Evolutionary conservation across 495 filamentous ascomycete genomes (phyloP), one percentile per base, ranked within the genome.

Genomic region (Aspergillus haitiensis): DNA sequence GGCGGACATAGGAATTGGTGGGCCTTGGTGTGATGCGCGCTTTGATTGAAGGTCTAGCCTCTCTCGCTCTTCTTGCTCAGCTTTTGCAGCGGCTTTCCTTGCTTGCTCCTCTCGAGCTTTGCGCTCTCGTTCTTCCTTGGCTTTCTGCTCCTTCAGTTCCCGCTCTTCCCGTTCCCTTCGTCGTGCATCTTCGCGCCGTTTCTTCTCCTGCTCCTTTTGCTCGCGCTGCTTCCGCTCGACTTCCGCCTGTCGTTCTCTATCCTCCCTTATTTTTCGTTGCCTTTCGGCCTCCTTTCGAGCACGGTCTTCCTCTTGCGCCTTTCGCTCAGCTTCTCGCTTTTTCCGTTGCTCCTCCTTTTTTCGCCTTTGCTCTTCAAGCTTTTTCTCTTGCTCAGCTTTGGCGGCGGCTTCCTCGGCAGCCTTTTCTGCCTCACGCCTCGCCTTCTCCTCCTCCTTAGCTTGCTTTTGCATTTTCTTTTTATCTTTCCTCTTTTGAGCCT

Each of bases 261-360:
- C 88, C 68, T 97, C 93, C 55, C 89, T 88, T 33, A 87, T 75
- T 45, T 88, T 86, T 61, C 86, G 84, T 63, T 88, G 85, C 67
- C 88, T 89, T 68, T 93, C 92, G 1, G 83, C 85, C 67, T 96
- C 91, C 68, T 89, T 92, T 57, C 85, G 82, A 49, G 83, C 77
- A 32, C 88, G 86, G 64, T 96, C 94, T 65, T 96, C 93, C 58
- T 96, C 90, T 65, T 89, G 88, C 32, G 88, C 89, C 73, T 90
- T 95, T 64, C 88, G 90, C 70, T 95, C 91, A n/a, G 89, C 88
- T 65, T 98, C 94, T 61, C 87, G 90, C 76, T 93, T 93, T 80
- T 88, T 94, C 21, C 89, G 83, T 69, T 91, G 93, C 70, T 96
- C 94, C 70, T 97, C 94, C 34, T 87, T 86, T 75, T 87, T 94